Evolutionary conservation across 805 yeast species (phyloP), one percentile per base, ranked within the genome.

Genomic region (Yarrowia osloensis): DNA sequence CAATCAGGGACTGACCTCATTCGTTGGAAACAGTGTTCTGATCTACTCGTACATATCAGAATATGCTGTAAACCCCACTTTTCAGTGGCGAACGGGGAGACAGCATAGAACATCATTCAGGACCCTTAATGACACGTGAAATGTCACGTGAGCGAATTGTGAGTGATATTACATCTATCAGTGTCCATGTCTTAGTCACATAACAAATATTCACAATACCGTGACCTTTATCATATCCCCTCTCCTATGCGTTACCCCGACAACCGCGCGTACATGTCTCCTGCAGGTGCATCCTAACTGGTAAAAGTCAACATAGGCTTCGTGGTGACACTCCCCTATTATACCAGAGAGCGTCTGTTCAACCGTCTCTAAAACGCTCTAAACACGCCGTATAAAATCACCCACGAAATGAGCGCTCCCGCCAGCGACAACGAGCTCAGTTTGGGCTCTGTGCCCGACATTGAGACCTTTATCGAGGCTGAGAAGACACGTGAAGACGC

Each of bases 231-330:
- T n/a, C n/a, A n/a, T n/a, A n/a, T 11, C 6, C 24, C 13, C 7
- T 21, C 24, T 6, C 3, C 3, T 31, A 1, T n/a, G 26, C 57
- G 59, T 52, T 35, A 12, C 61, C 61, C 17, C 22, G 42, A 13
- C 44, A 54, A 54, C 61, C 33, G 4, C 33, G 11, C 44, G 31
- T 24, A 37, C 61, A 17, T 54, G 12, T 11, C 61, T 4, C 26
- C 44, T 54, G 61, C 61, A 54, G 15, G 44, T 54, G 40, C 31
- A 19, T 37, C 61, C 44, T 35, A 35, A 54, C 44, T 24, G 44
- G 61, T 37, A 54, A 54, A 52, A 52, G 59, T 52, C 59, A 52
- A 54, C 61, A 54, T 54, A 22, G 29, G 29, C 42, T 33, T 17
- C 15, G 2, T 7, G 44, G 42, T 22, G 40, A 21, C 57, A 31